Base-by-base conservation (phyloP, 202 grass and related monocot genomes). In the Eragrostis tef region DNA sequence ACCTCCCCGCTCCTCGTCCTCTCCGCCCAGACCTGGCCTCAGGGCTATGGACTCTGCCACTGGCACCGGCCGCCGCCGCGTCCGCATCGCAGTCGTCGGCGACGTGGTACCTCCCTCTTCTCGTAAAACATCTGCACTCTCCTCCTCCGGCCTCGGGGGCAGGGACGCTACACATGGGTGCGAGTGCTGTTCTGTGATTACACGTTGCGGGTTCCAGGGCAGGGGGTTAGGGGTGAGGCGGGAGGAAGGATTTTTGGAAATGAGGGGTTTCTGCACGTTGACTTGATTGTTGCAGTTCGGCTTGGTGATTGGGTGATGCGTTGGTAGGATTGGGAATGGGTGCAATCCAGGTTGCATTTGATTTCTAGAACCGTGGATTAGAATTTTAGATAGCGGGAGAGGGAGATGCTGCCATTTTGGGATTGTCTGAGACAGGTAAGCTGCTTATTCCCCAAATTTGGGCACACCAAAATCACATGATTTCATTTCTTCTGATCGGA, bases 81-180 rank as follows among this genome's bases (percentile, higher is more conserved):
- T n/a, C n/a, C n/a, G n/a, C n/a, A n/a, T n/a, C n/a, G n/a, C n/a
- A n/a, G n/a, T 97, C 70, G 90, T 97, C 81, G 94, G 94, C 43
- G 94, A 97, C 57, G 92, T 94, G 92, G 92, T 94, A 86, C 68
- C 45, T 74, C 46, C 2, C 16, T 73, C 63, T 70, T 70, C 59
- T 53, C 67, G 12, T 20, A 31, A 77, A 59, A 34, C 11, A n/a
- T n/a, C 3, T 9, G 62, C 42, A 13, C 16, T 73, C 10, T 24
- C 51, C n/a, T 73, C 41, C 6, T 21, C 26, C 15, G 21, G 72
- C 34, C 34, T 39, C 34, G 3, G 34, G 4, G 4, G 46, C 17
- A 19, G 41, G 39, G 20, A 12, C 11, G 1, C n/a, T 6, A 66
- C 16, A 0, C 78, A 52, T 69, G 16, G 21, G 11, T 44, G 13